These are phyloP conservation scores for Xylariaceae sp. DNA, from an alignment of 2,329 filamentous ascomycete genomes.

Conservation along the genomic window DNA sequence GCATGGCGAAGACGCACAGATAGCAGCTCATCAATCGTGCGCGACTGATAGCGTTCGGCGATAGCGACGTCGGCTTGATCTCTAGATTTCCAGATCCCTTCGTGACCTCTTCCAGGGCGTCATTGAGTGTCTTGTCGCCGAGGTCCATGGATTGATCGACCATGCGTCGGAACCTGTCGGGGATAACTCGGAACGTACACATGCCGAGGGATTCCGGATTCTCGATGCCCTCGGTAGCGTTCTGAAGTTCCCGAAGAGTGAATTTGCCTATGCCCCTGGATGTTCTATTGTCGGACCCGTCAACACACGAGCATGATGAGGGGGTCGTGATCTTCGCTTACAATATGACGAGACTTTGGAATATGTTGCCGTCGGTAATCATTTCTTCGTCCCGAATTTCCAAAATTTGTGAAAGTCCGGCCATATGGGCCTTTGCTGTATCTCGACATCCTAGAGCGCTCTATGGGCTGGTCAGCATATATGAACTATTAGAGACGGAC, in stretches of 20 bases:
- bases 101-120: constrained; percentile 16
- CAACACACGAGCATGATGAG: neutral
- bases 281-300: constrained; percentile 12
- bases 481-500: neutral
- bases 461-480: constrained; percentile 13
- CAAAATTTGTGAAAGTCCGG: constrained; percentile 20
- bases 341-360: constrained; percentile 23
- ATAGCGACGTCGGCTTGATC: constrained; percentile 15
- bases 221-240: constrained; percentile 19
- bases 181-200: constrained; percentile 18
- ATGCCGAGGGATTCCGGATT: constrained; percentile 19
- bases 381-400: constrained; percentile 19
- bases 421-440: constrained; percentile 23
- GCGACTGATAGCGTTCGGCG: constrained; percentile 22
- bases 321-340: constrained; percentile 1
- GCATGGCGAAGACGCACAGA: constrained; percentile 21
- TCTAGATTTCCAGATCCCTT: constrained; percentile 4
- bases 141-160: constrained; percentile 16
- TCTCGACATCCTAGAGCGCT: constrained; percentile 23
- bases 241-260: constrained; percentile 19
- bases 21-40: constrained; percentile 24
- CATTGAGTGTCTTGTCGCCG: constrained; percentile 19
- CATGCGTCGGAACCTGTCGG: constrained; percentile 17
- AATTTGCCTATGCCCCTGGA: constrained; percentile 22
- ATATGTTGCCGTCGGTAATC: constrained; percentile 20